A percentile compares a stretch with the other conserved stretches of the same genome.
These are phyloP conservation scores for Trichoderma cornu-damae DNA, from an alignment of 2,329 filamentous ascomycete species.

Conservation along the genomic window DNA sequence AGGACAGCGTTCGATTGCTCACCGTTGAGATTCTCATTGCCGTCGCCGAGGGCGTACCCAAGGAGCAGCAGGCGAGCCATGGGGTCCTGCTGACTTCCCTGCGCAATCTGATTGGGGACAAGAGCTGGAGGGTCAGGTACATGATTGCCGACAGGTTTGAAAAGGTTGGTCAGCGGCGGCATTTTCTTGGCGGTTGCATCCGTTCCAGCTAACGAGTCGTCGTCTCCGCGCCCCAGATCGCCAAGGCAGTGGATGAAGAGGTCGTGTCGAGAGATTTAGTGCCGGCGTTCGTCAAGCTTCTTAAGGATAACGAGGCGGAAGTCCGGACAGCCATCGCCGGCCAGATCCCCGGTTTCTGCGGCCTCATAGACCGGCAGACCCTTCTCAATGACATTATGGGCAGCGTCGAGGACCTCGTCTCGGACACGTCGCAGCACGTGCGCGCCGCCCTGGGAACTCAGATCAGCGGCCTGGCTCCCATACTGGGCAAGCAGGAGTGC, in stretches of 20 bases:
- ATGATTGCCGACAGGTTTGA: constrained; percentile 99
- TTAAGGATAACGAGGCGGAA: constrained; percentile 97
- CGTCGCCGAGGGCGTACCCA: constrained; percentile 93
- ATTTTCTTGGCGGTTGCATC: neutral
- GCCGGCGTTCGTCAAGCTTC: constrained; percentile 91
- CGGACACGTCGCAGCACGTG: constrained; percentile 94
- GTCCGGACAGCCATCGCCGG: constrained; percentile 95
- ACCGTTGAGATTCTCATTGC: constrained; percentile 96
- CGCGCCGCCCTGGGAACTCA: constrained; percentile 92
- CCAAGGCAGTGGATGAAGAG: constrained; percentile 96
- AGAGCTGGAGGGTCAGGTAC: constrained; percentile 98
- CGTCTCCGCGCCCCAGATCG: constrained; percentile 66
- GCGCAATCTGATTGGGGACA: constrained; percentile 93
- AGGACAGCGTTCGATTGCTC: constrained; percentile 92
- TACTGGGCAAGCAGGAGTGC: constrained; percentile 95
- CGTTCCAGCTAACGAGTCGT: neutral
- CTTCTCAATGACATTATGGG: constrained; percentile 96
- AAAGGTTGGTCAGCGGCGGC: constrained; percentile 55
- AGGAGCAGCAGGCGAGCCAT: constrained; percentile 95
- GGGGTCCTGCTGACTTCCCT: constrained; percentile 86
- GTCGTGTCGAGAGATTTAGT: constrained; percentile 91
- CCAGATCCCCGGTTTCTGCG: constrained; percentile 96
- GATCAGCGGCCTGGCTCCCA: constrained; percentile 93
- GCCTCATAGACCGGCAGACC: constrained; percentile 76
- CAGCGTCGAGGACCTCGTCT: constrained; percentile 91